Evolutionary conservation across 1,284 basidiomycete genomes (phyloP).

Genomic region (Trametes polyzona): DNA sequence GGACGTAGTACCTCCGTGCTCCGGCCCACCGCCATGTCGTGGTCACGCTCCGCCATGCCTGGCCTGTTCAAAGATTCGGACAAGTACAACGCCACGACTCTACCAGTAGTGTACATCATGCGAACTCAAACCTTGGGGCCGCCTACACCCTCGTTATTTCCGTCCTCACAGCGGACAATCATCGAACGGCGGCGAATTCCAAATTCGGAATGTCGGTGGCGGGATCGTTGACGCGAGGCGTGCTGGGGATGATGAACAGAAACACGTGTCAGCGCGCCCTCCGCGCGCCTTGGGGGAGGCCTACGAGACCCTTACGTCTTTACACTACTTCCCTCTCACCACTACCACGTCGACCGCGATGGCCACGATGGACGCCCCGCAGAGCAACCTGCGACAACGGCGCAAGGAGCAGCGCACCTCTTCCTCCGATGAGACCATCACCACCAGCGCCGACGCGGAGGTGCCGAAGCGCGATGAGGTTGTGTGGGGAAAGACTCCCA

Average conservation of each 20-base stretch:
- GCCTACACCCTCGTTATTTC: too few species aligned
- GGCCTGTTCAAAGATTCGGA: too few species aligned
- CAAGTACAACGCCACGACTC: too few species aligned
- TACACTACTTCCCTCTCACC: constrained; percentile 3
- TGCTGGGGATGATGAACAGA: background rate
- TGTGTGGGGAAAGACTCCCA: constrained; percentile 87
- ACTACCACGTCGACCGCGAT: constrained; percentile 16
- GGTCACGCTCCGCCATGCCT: too few species aligned
- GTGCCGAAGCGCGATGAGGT: constrained; percentile 53
- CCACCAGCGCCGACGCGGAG: constrained; percentile 13
- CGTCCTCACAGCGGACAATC: too few species aligned
- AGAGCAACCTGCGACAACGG: constrained; percentile 24
- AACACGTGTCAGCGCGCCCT: background rate
- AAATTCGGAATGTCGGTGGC: background rate
- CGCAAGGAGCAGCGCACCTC: constrained; percentile 16
- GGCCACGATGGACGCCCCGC: constrained; percentile 17
- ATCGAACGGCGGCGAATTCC: too few species aligned
- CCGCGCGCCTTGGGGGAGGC: background rate
- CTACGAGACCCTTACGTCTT: constrained; percentile 20
- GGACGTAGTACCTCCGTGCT: too few species aligned
- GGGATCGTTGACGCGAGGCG: constrained; percentile 10
- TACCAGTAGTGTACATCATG: too few species aligned
- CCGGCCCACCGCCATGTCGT: too few species aligned
- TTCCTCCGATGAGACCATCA: constrained; percentile 15
- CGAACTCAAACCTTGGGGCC: too few species aligned